These are phyloP conservation scores for Toxicodendron radicans DNA, from an alignment of 345 rosid genomes.

Conservation along the genomic window DNA sequence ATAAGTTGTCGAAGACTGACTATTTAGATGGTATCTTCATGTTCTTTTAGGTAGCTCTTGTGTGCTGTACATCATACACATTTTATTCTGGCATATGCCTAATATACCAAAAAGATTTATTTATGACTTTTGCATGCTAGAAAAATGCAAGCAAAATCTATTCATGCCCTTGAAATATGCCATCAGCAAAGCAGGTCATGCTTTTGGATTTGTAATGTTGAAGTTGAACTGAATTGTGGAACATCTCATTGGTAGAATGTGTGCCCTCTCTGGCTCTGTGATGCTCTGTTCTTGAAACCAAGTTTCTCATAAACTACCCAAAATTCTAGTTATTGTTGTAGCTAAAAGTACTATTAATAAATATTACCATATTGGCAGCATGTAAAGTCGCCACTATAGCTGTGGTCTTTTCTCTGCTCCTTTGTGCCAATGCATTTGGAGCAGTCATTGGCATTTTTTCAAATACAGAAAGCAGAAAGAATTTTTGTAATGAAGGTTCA, in stretches of 20 bases:
- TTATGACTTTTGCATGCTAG: not conserved
- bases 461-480: too few relatives aligned
- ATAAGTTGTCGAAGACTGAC: constrained; percentile 1
- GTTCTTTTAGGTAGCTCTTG: not conserved
- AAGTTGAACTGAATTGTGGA: not conserved
- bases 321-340: constrained; percentile 2
- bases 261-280: not conserved
- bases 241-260: not conserved
- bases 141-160: not conserved
- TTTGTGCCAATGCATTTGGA: too few relatives aligned
- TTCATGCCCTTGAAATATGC: not conserved
- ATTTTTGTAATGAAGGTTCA: too few relatives aligned
- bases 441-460: too few relatives aligned
- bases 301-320: constrained; percentile 1
- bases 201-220: not conserved
- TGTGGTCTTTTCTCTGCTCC: not conserved
- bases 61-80: not conserved
- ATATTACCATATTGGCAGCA: not conserved
- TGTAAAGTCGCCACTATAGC: not conserved
- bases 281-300: not conserved
- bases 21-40: not conserved
- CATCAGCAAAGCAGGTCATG: not conserved
- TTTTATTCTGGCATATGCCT: not conserved
- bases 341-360: not conserved
- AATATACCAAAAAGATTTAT: not conserved